Evolutionary conservation across 306 rosid genomes (phyloP).

Genomic region (Fagus crenata): DNA sequence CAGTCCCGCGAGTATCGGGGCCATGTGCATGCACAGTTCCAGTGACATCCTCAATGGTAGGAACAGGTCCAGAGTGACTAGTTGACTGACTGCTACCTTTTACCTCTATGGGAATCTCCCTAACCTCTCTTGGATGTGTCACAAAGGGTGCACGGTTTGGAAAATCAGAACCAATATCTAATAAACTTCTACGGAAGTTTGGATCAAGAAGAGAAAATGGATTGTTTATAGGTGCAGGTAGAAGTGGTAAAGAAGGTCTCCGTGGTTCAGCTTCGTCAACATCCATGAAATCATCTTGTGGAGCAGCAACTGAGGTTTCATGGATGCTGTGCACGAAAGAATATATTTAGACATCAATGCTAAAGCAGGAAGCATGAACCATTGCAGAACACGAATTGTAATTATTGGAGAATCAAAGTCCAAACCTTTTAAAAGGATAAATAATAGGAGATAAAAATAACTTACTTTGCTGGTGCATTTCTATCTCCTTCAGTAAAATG

Average conservation of each 20-base stretch:
- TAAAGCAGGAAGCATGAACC: conserved; percentile 11
- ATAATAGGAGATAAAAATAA: conserved; percentile 13
- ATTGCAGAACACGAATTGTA: not conserved
- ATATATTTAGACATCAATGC: conserved; percentile 21
- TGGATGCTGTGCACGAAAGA: conserved; percentile 43
- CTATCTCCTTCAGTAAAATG: conserved; percentile 81
- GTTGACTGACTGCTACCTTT: conserved; percentile 62
- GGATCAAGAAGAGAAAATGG: conserved; percentile 60
- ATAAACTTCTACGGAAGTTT: conserved; percentile 39
- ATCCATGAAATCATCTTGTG: conserved; percentile 80
- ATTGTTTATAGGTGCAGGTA: conserved; percentile 43
- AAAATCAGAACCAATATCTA: conserved; percentile 36
- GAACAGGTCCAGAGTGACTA: conserved; percentile 51
- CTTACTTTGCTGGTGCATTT: conserved; percentile 48
- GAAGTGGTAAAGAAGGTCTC: conserved; percentile 47
- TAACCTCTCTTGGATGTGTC: conserved; percentile 75
- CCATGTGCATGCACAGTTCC: conserved; percentile 47
- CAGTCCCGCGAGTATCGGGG: conserved; percentile 56
- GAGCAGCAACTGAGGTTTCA: conserved; percentile 42
- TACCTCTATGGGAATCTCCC: conserved; percentile 83
- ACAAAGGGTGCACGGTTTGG: conserved; percentile 50
- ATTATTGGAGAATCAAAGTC: not conserved
- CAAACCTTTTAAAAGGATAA: conserved; percentile 10
- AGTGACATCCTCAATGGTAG: conserved; percentile 68
- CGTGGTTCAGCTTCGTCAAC: conserved; percentile 50